A percentile compares a stretch with the other conserved stretches of the same genome.
Evolutionary conservation across 2,329 filamentous ascomycete species (phyloP).

Genomic region (Botrytis squamosa): DNA sequence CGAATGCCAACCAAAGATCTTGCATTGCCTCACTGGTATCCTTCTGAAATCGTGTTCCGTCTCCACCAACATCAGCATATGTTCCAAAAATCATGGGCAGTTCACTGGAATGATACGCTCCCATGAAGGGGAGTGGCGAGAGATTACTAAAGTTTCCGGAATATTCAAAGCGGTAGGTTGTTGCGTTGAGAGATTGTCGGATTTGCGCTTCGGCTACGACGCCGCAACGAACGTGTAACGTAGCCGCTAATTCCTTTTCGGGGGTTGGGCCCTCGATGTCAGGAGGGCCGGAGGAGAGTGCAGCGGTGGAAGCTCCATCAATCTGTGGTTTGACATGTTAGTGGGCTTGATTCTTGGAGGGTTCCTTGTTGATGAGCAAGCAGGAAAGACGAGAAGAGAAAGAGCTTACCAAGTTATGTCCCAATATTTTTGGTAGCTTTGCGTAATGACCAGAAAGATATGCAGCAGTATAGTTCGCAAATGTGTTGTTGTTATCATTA

Average conservation of each 20-base stretch:
- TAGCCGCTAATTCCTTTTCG: neutral
- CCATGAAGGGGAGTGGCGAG: neutral
- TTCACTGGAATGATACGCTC: neutral
- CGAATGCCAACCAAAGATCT: neutral
- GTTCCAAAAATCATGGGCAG: neutral
- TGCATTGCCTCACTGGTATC: neutral
- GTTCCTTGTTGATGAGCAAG: neutral
- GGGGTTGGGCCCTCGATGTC: neutral
- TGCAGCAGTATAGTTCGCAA: neutral
- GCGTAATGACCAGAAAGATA: neutral
- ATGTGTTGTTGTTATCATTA: neutral
- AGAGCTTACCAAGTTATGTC: neutral
- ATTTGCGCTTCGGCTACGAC: neutral
- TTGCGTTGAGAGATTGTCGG: neutral
- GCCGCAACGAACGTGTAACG: neutral
- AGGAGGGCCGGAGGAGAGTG: neutral
- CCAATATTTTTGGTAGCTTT: neutral
- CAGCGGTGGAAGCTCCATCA: neutral
- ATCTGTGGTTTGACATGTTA: neutral
- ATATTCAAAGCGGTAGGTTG: neutral
- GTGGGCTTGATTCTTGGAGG: neutral
- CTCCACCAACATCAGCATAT: neutral
- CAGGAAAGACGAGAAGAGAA: neutral
- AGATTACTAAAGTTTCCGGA: neutral
- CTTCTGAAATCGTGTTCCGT: neutral